Conservation (phyloP, 1,284 basidiomycete species). For the Melampsora allii-populina region DNA sequence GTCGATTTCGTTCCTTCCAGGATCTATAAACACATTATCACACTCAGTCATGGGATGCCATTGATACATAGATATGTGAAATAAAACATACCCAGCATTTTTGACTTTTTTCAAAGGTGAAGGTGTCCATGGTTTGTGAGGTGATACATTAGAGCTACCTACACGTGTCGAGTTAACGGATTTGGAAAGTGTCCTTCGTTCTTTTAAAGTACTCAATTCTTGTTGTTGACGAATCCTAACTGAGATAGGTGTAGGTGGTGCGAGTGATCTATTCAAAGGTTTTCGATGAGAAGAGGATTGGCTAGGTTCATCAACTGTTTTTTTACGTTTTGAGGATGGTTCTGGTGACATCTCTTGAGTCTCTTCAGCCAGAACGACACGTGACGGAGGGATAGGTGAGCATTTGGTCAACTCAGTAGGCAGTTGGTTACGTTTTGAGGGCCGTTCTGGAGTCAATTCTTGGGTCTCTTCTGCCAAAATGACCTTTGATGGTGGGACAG, state of each 20-base stretch:
- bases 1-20: not conserved
- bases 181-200: too few species aligned
- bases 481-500: not conserved
- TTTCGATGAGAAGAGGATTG: not conserved
- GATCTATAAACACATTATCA: too few species aligned
- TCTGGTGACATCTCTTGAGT: not conserved
- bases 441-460: not conserved
- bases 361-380: not conserved
- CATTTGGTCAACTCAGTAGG: not conserved
- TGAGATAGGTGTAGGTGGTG: conserved; percentile 28
- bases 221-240: not conserved
- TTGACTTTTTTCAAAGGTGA: too few species aligned
- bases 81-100: too few species aligned
- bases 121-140: too few species aligned
- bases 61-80: too few species aligned
- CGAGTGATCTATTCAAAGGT: not conserved
- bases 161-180: too few species aligned
- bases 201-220: too few species aligned
- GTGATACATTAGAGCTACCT: too few species aligned
- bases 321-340: not conserved
- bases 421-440: not conserved
- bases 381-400: not conserved
- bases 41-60: too few species aligned
- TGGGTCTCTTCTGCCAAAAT: conserved; percentile 5
- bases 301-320: not conserved